A percentile compares a stretch with the other conserved stretches of the same genome.
phyloP scores from a whole-genome alignment of 2,329 filamentous ascomycete genomes.

The Sclerotinia sclerotiorum region DNA sequence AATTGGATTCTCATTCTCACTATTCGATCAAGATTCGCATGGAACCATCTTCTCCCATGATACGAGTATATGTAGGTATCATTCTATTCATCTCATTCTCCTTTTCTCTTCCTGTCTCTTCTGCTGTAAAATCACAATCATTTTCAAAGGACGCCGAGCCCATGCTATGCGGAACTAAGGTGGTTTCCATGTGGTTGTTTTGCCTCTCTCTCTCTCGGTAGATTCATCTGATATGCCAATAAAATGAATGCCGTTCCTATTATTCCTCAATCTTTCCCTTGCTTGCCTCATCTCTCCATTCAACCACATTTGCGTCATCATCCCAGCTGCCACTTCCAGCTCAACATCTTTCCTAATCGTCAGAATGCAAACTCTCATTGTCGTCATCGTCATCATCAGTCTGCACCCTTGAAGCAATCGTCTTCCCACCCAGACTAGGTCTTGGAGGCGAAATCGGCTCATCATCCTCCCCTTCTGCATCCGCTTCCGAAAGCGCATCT shows the following conservation, averaged over 20 bases:
- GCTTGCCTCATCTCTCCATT: not conserved
- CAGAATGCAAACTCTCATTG: constrained; percentile 18
- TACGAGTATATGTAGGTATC: not conserved
- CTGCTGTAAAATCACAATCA: not conserved
- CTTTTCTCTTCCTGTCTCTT: no score
- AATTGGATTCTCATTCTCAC: not conserved
- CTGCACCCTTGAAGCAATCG: constrained; percentile 13
- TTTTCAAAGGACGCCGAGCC: not conserved
- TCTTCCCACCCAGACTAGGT: constrained; percentile 15
- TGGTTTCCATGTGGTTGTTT: not conserved
- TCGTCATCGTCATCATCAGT: constrained; percentile 19
- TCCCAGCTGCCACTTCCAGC: not conserved
- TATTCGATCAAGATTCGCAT: not conserved
- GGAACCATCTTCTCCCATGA: not conserved
- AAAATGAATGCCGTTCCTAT: not conserved
- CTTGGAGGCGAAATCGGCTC: constrained; percentile 6
- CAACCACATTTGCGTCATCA: not conserved
- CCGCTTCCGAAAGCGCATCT: constrained; percentile 10
- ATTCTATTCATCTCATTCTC: not conserved
- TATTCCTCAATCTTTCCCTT: not conserved
- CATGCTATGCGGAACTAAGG: not conserved
- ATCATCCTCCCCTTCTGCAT: constrained; percentile 21
- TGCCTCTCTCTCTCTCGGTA: not conserved
- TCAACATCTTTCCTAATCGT: not conserved
- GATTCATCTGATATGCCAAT: not conserved